phyloP scores from a whole-genome alignment of 2,329 filamentous ascomycete species.

The Aureobasidium namibiae region DNA sequence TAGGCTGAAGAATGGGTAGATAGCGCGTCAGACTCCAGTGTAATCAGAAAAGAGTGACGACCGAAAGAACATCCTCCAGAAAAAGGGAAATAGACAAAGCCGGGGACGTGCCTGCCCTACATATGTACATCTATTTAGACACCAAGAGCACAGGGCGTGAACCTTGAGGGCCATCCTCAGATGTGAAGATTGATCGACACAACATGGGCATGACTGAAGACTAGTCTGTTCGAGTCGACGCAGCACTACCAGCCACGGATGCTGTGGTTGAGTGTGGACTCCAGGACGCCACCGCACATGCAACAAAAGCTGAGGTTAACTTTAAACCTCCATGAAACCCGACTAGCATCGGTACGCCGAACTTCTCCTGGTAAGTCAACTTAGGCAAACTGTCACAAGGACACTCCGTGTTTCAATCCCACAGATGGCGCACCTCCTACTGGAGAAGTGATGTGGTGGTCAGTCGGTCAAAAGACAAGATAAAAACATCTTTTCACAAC shows the following conservation, averaged over 20 bases:
- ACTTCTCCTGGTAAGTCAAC: background rate
- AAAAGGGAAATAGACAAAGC: background rate
- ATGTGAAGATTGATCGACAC: background rate
- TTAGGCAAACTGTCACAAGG: background rate
- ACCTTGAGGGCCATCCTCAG: background rate
- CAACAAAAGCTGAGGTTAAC: background rate
- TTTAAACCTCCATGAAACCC: slow-evolving; percentile 1
- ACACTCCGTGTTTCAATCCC: background rate
- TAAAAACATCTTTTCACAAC: background rate
- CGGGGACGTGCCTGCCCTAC: background rate
- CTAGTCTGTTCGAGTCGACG: background rate
- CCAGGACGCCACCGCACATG: background rate
- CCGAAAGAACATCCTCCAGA: background rate
- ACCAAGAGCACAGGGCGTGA: background rate
- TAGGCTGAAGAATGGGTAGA: background rate
- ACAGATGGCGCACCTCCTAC: too few relatives aligned
- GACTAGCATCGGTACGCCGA: background rate
- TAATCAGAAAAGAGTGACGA: background rate
- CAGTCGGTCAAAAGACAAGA: background rate
- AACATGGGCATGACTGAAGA: background rate
- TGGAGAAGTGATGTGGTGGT: background rate
- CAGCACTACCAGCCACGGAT: background rate
- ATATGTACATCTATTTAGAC: background rate
- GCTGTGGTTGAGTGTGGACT: background rate
- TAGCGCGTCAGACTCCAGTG: background rate